These are phyloP conservation scores for Cutaneotrichosporon sp. DNA, from an alignment of 1,284 basidiomycete genomes.

Conservation along the genomic window DNA sequence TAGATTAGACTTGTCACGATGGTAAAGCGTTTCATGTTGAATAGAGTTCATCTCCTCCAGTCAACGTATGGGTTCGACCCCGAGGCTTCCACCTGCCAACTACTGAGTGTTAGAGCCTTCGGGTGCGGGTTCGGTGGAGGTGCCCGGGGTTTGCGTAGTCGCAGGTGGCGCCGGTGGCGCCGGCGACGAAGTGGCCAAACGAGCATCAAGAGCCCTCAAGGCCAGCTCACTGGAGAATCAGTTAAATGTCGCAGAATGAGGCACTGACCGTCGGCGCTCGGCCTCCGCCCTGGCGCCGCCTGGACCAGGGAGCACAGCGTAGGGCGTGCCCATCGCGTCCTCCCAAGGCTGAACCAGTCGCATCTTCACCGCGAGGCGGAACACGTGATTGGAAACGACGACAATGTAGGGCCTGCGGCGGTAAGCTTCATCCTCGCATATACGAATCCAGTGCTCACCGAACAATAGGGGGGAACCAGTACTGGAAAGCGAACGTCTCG, in stretches of 20 bases:
- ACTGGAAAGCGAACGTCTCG: slow-evolving; percentile 93
- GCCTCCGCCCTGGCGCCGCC: slow-evolving; percentile 87
- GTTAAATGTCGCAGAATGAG: not conserved
- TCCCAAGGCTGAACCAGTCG: slow-evolving; percentile 79
- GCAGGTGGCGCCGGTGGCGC: slow-evolving; percentile 18
- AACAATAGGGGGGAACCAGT: slow-evolving; percentile 93
- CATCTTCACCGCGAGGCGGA: slow-evolving; percentile 62
- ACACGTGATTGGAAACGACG: slow-evolving; percentile 66
- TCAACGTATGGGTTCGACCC: not conserved
- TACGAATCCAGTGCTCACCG: slow-evolving; percentile 62
- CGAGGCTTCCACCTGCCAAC: not conserved
- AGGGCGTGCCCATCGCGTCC: slow-evolving; percentile 65
- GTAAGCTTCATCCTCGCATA: slow-evolving; percentile 21
- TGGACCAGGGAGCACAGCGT: slow-evolving; percentile 64
- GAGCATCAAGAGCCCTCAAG: slow-evolving; percentile 90
- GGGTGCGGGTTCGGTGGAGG: not conserved
- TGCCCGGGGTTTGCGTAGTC: not conserved
- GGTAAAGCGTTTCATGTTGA: not conserved
- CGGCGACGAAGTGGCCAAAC: slow-evolving; percentile 61
- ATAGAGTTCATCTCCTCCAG: not conserved
- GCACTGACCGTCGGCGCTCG: slow-evolving; percentile 75
- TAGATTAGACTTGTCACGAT: slow-evolving; percentile 3
- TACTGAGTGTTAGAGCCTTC: not conserved
- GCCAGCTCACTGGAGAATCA: slow-evolving; percentile 70
- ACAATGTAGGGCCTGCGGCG: slow-evolving; percentile 61